phyloP scores from a whole-genome alignment of 306 rosid genomes.

The Mimosa pudica region DNA sequence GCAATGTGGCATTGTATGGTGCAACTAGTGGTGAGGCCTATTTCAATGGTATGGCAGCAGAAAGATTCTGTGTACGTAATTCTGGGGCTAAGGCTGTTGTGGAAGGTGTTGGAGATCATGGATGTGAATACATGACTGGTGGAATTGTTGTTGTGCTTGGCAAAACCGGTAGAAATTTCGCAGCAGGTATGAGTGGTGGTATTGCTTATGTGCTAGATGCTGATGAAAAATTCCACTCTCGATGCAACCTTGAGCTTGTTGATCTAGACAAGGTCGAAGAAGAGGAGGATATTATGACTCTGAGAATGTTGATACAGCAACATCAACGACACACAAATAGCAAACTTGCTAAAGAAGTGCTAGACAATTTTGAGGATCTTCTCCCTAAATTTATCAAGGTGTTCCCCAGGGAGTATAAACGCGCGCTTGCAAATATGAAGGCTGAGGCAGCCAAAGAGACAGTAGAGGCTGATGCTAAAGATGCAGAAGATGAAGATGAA shows the following conservation, averaged over 20 bases:
- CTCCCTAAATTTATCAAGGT: constrained; percentile 89
- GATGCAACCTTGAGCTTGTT: constrained; percentile 91
- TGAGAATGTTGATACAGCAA: constrained; percentile 91
- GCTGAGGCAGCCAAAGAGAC: constrained; percentile 53
- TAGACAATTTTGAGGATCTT: constrained; percentile 69
- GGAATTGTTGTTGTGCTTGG: constrained; percentile 96
- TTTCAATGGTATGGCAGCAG: constrained; percentile 99
- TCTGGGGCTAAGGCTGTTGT: constrained; percentile 97
- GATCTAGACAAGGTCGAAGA: constrained; percentile 89
- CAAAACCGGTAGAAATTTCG: constrained; percentile 93
- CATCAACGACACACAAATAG: constrained; percentile 96
- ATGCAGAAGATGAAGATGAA: constrained; percentile 53
- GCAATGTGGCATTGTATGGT: constrained; percentile 96
- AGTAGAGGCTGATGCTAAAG: constrained; percentile 43
- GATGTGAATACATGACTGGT: constrained; percentile 99
- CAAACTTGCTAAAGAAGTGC: constrained; percentile 76
- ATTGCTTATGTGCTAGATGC: constrained; percentile 81
- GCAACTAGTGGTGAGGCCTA: constrained; percentile 95
- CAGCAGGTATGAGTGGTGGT: constrained; percentile 99
- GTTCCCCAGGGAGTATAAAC: constrained; percentile 90
- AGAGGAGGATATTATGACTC: constrained; percentile 73
- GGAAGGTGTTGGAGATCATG: constrained; percentile 99
- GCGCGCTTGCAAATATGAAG: constrained; percentile 67
- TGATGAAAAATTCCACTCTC: constrained; percentile 66
- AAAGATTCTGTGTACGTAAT: constrained; percentile 96